Conservation (phyloP, 1,284 basidiomycete species). For the Trametes versicolor region DNA sequence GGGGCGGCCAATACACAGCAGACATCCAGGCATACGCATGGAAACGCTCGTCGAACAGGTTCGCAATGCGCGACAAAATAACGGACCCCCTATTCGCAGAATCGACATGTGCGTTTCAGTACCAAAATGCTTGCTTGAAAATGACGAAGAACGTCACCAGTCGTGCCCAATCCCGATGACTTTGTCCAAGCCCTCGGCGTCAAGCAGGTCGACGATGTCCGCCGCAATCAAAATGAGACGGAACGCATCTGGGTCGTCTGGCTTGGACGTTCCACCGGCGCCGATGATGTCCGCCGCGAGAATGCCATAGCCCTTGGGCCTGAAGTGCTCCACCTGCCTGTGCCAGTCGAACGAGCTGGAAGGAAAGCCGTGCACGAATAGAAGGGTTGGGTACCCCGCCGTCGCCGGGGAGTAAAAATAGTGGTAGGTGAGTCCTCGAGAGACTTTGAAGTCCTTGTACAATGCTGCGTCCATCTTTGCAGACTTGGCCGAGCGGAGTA, state of each 20-base stretch:
- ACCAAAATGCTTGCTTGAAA: too few species aligned
- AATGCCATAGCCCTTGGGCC: constrained; percentile 53
- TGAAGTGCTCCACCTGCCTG: constrained; percentile 54
- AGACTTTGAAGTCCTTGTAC: constrained; percentile 38
- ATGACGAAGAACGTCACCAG: constrained; percentile 46
- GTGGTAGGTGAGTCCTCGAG: constrained; percentile 50
- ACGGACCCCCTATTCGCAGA: constrained; percentile 48
- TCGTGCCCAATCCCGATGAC: constrained; percentile 59
- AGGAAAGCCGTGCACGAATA: constrained; percentile 61
- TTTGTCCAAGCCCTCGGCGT: constrained; percentile 49
- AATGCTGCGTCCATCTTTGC: not conserved
- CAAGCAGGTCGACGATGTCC: constrained; percentile 56
- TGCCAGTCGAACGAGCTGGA: constrained; percentile 55
- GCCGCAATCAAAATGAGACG: constrained; percentile 46
- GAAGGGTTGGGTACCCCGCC: constrained; percentile 47
- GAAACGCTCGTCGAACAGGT: constrained; percentile 51
- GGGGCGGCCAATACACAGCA: constrained; percentile 49
- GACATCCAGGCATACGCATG: constrained; percentile 54
- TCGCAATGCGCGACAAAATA: constrained; percentile 50
- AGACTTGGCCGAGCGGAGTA: not conserved
- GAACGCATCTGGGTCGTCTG: constrained; percentile 49
- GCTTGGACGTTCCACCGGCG: constrained; percentile 60
- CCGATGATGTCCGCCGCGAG: constrained; percentile 62
- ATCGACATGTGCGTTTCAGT: too few species aligned
- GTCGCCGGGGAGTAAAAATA: constrained; percentile 47